Conservation (phyloP, 1,284 basidiomycete species). For the Mycena citricolor region DNA sequence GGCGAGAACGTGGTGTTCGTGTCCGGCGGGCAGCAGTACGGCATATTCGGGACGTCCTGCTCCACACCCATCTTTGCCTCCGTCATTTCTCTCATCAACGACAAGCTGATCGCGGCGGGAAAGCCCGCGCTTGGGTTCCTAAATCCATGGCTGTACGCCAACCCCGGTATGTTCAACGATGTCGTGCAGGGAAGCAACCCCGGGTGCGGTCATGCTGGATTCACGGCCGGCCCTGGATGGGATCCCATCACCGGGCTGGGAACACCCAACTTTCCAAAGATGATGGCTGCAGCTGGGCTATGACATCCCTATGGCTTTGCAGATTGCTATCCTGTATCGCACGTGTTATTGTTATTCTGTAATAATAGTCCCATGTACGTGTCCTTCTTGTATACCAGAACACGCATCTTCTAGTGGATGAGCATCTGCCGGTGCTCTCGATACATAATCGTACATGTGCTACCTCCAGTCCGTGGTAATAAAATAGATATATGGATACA, state of each 20-base stretch:
- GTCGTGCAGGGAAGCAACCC: slow-evolving; percentile 12
- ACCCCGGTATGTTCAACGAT: slow-evolving; percentile 16
- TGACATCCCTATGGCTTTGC: no score
- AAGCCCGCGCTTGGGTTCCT: slow-evolving; percentile 19
- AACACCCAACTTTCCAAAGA: slow-evolving; percentile 12
- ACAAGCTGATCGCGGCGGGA: slow-evolving; percentile 14
- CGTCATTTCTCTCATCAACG: slow-evolving; percentile 19
- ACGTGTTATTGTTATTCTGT: no score
- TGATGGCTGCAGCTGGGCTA: no score
- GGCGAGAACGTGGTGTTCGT: slow-evolving; percentile 20
- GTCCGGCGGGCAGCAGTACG: neutral
- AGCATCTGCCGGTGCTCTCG: no score
- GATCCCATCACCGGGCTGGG: slow-evolving; percentile 17
- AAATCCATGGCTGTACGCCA: slow-evolving; percentile 16
- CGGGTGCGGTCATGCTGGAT: slow-evolving; percentile 5
- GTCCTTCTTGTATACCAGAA: no score
- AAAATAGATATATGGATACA: slow-evolving; percentile 9
- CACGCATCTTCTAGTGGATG: no score
- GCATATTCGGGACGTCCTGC: slow-evolving; percentile 15
- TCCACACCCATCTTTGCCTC: slow-evolving; percentile 21
- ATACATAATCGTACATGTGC: no score
- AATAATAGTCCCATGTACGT: no score
- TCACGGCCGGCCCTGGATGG: slow-evolving; percentile 14
- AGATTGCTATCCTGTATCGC: no score
- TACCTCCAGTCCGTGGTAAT: no score